Base-by-base conservation (phyloP, 257 asterid genomes). In the Catharanthus roseus region DNA sequence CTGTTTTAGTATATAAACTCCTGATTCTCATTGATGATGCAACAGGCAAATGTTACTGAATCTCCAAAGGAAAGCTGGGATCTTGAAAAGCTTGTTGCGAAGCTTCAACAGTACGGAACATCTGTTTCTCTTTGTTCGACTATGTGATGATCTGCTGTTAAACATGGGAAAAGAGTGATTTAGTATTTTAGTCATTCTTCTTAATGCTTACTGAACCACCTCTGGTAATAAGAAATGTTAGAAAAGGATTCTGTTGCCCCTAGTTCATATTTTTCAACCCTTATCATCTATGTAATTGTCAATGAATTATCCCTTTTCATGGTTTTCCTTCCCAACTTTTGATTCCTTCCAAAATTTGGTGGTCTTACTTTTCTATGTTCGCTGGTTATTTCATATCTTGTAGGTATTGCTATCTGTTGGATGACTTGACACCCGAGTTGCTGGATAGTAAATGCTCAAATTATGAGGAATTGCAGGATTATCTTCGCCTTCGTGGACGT, bases 61-160 rank as follows among this genome's bases (percentile, higher is more conserved):
- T 81, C 97, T 85, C 95, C 93, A 71, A 86, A 85, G 76, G 97
- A 91, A 78, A 89, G 85, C 86, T 95, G 99, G 97, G 96, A 95
- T 75, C 86, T 86, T 56, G 95, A 83, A 80, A 95, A 89, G 86
- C 99, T 95, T 70, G 76, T 84, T 70, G 85, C 95, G 72, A 95
- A 95, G 82, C 87, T 91, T 67, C 96, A 82, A 78, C 97, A 95
- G 99, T 95, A 87, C 12, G 77, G 63, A 60, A 65, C 67, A 26
- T 60, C 68, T 68, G 56, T 34, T 68, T 60, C 67, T 49, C 42
- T 68, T 13, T 3, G 55, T 18, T 74, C 51, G 42, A 34, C 11
- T 50, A 24, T 31, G 26, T 47, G 60, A 13, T 23, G 18, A 53
- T 55, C 12, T 74, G 33, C 13, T 21, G 38, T 53, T n/a, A 3